Conservation (phyloP, 176 grass and related monocot species). For the Guadua angustifolia region DNA sequence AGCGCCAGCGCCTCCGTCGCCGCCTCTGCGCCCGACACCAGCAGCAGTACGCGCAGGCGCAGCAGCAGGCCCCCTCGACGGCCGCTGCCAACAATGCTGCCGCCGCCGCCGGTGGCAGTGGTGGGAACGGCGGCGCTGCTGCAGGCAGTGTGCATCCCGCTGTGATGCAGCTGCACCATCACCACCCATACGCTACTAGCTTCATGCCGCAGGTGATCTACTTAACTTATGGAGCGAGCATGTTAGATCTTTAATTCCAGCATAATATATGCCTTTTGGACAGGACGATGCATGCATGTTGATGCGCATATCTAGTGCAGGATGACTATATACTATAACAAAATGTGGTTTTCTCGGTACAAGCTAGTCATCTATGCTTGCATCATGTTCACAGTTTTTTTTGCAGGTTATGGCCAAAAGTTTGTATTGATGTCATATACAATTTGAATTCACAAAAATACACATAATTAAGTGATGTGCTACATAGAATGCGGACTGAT, state of each 20-base stretch:
- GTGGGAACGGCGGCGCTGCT: background rate
- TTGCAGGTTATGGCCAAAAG: background rate
- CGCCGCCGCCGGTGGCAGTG: background rate
- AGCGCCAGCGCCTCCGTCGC: slow-evolving; percentile 73
- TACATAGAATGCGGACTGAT: background rate
- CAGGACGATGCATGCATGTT: background rate
- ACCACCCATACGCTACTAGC: slow-evolving; percentile 39
- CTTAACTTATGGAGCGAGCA: background rate
- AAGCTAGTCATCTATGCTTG: background rate
- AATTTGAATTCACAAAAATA: background rate
- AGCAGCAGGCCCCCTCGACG: slow-evolving; percentile 20
- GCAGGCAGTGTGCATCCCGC: slow-evolving; percentile 34
- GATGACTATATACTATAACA: background rate
- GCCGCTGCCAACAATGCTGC: background rate
- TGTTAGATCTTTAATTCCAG: background rate
- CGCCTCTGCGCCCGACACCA: slow-evolving; percentile 70
- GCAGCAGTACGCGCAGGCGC: slow-evolving; percentile 42
- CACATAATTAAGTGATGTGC: background rate
- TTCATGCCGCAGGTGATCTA: slow-evolving; percentile 35
- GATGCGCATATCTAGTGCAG: background rate
- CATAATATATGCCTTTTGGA: background rate
- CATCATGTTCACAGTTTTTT: background rate
- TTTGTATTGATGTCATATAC: background rate
- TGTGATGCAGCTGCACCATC: slow-evolving; percentile 50
- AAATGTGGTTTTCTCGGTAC: background rate